These are phyloP conservation scores for Suillus subluteus DNA, from an alignment of 768 basidiomycete species.

Conservation along the genomic window DNA sequence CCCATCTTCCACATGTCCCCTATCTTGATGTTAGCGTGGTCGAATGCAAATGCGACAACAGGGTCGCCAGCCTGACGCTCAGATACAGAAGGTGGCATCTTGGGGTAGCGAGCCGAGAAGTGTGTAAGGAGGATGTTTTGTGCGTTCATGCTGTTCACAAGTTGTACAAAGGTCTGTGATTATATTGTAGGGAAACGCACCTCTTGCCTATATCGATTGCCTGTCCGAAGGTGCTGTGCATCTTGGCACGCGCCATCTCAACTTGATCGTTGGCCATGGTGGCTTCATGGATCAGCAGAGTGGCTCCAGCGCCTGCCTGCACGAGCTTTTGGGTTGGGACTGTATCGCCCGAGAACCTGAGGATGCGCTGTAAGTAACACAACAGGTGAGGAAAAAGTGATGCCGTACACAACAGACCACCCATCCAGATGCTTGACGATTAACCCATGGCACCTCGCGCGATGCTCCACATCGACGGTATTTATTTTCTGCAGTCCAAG, in stretches of 20 bases:
- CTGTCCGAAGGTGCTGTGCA: constrained; percentile 89
- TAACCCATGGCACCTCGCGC: constrained; percentile 71
- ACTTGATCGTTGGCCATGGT: constrained; percentile 87
- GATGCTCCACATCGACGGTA: constrained; percentile 77
- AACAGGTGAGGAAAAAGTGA: neutral
- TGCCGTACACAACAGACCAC: constrained; percentile 46
- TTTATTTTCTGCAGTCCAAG: constrained; percentile 63
- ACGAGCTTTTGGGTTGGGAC: constrained; percentile 72
- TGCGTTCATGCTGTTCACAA: constrained; percentile 73
- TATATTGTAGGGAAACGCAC: constrained; percentile 43
- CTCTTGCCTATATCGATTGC: constrained; percentile 76
- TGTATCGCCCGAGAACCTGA: constrained; percentile 92
- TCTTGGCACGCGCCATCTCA: constrained; percentile 72
- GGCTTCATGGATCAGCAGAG: constrained; percentile 92
- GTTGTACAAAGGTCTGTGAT: neutral
- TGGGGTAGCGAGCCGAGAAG: constrained; percentile 94
- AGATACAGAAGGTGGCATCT: constrained; percentile 60
- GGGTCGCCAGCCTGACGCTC: constrained; percentile 38
- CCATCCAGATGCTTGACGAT: constrained; percentile 68
- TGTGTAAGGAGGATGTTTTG: constrained; percentile 89
- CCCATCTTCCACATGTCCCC: constrained; percentile 87
- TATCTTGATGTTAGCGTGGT: constrained; percentile 71
- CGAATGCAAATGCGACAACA: constrained; percentile 77
- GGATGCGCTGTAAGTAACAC: constrained; percentile 4
- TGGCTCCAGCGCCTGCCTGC: constrained; percentile 64